phyloP scores from a whole-genome alignment of 176 grass and related monocot species.

The Cocos nucifera region DNA sequence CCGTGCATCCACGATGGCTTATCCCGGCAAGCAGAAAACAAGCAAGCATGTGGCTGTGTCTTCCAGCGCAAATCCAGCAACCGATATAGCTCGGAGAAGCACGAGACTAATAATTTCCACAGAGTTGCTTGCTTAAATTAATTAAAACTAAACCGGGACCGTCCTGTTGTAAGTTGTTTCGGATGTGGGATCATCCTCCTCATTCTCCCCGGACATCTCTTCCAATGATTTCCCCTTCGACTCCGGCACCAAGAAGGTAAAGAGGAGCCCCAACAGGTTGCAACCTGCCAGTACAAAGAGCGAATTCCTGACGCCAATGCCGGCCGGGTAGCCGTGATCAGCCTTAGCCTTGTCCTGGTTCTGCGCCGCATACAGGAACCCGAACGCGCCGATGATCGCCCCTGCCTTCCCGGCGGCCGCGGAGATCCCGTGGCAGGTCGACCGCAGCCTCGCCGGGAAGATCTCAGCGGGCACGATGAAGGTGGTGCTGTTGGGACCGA shows the following conservation, averaged over 20 bases:
- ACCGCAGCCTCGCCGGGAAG: conserved; percentile 48
- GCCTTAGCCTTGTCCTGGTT: conserved; percentile 26
- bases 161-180: no score
- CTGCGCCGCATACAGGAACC: conserved; percentile 61
- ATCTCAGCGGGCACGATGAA: conserved; percentile 69
- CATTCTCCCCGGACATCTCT: conserved; percentile 44
- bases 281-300: conserved; percentile 42
- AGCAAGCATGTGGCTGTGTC: no score
- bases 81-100: no score
- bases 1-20: no score
- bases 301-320: conserved; percentile 59
- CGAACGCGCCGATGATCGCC: conserved; percentile 54
- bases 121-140: no score
- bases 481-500: conserved; percentile 34
- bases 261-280: conserved; percentile 27
- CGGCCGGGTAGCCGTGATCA: conserved; percentile 50
- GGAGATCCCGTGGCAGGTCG: conserved; percentile 58
- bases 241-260: conserved; percentile 45
- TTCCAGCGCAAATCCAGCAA: no score
- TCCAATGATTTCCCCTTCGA: conserved; percentile 50
- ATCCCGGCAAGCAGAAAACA: no score
- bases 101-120: no score
- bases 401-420: conserved; percentile 48
- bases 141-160: no score
- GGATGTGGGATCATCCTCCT: conserved; percentile 8